Evolutionary conservation across 2,329 filamentous ascomycete genomes (phyloP).

Genomic region (Trichoderma oligosporum): DNA sequence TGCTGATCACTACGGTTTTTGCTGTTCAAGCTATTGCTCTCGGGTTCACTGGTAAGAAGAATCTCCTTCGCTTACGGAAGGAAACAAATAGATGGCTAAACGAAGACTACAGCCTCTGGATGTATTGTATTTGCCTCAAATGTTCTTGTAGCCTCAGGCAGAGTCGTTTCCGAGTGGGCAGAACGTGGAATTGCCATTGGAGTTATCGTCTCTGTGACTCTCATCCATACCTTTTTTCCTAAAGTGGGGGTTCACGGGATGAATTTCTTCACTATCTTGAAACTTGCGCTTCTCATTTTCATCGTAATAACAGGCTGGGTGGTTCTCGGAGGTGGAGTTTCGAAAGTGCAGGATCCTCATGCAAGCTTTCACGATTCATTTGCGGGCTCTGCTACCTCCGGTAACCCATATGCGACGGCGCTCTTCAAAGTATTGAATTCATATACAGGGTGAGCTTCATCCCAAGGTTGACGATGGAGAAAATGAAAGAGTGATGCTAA

Average conservation of each 20-base stretch:
- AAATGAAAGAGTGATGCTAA: not conserved
- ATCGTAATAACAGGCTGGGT: conserved; percentile 23
- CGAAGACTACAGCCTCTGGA: conserved; percentile 12
- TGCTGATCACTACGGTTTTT: conserved; percentile 22
- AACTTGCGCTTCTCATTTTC: conserved; percentile 19
- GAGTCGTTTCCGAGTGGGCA: conserved; percentile 20
- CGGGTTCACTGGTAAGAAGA: conserved; percentile 20
- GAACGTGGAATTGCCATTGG: conserved; percentile 22
- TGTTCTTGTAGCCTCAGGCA: conserved; percentile 20
- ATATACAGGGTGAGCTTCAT: conserved; percentile 18
- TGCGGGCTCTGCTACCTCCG: conserved; percentile 18
- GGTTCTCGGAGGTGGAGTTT: conserved; percentile 21
- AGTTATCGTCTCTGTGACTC: conserved; percentile 19
- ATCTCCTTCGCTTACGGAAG: not conserved
- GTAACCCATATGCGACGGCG: conserved; percentile 22
- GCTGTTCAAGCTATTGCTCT: conserved; percentile 22
- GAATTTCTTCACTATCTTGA: conserved; percentile 23
- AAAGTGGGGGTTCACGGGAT: conserved; percentile 22
- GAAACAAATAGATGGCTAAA: not conserved
- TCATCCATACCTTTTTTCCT: conserved; percentile 19
- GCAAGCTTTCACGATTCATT: conserved; percentile 22
- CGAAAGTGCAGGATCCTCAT: conserved; percentile 19
- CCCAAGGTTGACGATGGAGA: no score
- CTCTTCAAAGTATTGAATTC: conserved; percentile 23
- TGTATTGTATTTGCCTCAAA: conserved; percentile 23